Conservation (phyloP, 2,329 filamentous ascomycete genomes). For the Penicillium aurantiogriseum region DNA sequence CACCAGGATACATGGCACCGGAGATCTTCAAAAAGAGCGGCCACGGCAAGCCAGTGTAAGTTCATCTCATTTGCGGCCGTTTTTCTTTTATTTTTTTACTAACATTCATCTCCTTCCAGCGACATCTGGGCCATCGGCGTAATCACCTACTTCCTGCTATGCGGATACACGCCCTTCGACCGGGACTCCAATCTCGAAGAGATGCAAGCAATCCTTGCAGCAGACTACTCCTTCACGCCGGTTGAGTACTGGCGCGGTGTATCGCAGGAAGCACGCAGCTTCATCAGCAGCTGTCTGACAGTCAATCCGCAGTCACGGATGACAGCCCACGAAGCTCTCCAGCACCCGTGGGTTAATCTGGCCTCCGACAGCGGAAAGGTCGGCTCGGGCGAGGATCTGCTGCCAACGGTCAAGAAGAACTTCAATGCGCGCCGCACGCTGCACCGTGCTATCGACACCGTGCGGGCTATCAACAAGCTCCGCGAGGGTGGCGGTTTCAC, state of each 20-base stretch:
- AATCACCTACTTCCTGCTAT: slow-evolving; percentile 97
- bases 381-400: slow-evolving; percentile 53
- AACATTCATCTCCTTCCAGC: slow-evolving; percentile 36
- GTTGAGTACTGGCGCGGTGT: slow-evolving; percentile 96
- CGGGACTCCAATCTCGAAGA: slow-evolving; percentile 96
- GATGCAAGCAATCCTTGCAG: slow-evolving; percentile 97
- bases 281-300: slow-evolving; percentile 88
- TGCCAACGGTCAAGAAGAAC: slow-evolving; percentile 68
- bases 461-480: slow-evolving; percentile 66
- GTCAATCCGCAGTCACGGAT: slow-evolving; percentile 84
- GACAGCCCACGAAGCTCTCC: slow-evolving; percentile 77
- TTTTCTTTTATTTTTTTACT: not conserved
- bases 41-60: slow-evolving; percentile 89
- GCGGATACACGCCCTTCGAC: slow-evolving; percentile 97
- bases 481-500: slow-evolving; percentile 61
- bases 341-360: slow-evolving; percentile 64
- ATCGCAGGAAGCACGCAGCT: slow-evolving; percentile 79
- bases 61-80: not conserved
- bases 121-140: slow-evolving; percentile 98
- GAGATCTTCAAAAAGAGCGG: slow-evolving; percentile 99
- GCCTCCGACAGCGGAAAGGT: slow-evolving; percentile 46
- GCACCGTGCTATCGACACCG: slow-evolving; percentile 67
- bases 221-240: slow-evolving; percentile 94
- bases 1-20: slow-evolving; percentile 97
- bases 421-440: slow-evolving; percentile 65